Percentiles rank a stretch among this genome's conserved stretches.
These are phyloP conservation scores for Wallacemonas sp. DNA, from an alignment of 208 protist genomes.

Conservation along the genomic window DNA sequence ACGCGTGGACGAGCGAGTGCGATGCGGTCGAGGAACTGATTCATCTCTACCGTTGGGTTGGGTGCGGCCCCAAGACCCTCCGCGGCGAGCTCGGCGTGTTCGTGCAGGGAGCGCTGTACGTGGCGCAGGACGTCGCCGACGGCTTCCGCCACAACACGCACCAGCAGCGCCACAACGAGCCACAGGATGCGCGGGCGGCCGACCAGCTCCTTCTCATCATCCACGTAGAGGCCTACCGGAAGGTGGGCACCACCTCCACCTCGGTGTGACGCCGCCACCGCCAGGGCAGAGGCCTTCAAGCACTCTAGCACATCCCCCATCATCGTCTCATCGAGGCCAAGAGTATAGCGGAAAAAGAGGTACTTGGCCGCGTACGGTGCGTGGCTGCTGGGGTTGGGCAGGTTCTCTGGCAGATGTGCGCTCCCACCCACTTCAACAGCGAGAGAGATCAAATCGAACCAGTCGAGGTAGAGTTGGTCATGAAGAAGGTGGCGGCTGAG, in stretches of 20 bases:
- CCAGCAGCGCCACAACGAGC: constrained; percentile 63
- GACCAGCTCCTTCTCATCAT: constrained; percentile 23
- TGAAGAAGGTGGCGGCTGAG: constrained; percentile 54
- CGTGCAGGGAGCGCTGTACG: constrained; percentile 58
- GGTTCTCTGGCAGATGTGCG: constrained; percentile 34
- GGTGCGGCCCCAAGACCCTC: constrained; percentile 14
- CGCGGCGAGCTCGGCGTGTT: constrained; percentile 59
- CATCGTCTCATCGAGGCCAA: constrained; percentile 39
- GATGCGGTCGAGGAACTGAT: constrained; percentile 22
- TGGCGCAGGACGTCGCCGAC: constrained; percentile 75
- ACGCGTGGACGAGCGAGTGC: constrained; percentile 21
- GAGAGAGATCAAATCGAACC: constrained; percentile 69
- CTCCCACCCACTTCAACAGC: constrained; percentile 60
- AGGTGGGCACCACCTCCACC: background rate
- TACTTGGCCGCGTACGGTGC: constrained; percentile 74
- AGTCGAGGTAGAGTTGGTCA: constrained; percentile 66
- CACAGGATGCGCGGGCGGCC: constrained; percentile 51
- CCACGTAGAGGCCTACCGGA: constrained; percentile 23
- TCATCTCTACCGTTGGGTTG: constrained; percentile 22
- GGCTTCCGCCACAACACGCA: constrained; percentile 67
- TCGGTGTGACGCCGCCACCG: background rate
- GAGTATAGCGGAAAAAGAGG: constrained; percentile 74
- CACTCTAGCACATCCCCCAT: constrained; percentile 30
- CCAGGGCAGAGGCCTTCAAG: constrained; percentile 11
- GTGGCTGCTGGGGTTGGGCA: constrained; percentile 70